A percentile compares a stretch with the other conserved stretches of the same genome.
Conservation (phyloP, 2,329 filamentous ascomycete genomes). For the Sarocladium brachiariae region DNA sequence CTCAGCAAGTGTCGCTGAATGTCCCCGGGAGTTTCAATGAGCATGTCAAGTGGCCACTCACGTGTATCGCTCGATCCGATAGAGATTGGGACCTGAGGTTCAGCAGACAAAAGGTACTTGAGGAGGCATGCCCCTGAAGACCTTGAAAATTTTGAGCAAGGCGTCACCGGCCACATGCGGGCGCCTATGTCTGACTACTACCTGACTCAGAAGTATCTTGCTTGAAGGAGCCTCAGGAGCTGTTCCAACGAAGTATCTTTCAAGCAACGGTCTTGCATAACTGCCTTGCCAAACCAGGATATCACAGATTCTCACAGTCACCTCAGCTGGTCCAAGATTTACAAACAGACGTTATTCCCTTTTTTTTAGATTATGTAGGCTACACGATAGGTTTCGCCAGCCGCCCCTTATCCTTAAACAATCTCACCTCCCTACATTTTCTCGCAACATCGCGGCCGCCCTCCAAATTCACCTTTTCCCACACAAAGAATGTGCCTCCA, state of each 20-base stretch:
- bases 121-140: neutral
- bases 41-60: neutral
- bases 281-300: too few species aligned
- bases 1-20: slow-evolving; percentile 12
- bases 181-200: too few species aligned
- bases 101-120: neutral
- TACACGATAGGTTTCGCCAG: neutral
- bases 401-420: neutral
- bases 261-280: too few species aligned
- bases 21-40: neutral
- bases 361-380: slow-evolving; percentile 1
- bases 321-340: too few species aligned
- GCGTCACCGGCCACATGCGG: too few species aligned
- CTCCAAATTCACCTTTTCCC: neutral
- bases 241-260: too few species aligned
- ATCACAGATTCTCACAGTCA: too few species aligned
- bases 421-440: neutral
- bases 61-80: neutral
- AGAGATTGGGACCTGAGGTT: neutral
- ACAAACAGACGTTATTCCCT: neutral
- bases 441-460: neutral
- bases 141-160: too few species aligned
- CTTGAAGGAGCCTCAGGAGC: too few species aligned
- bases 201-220: too few species aligned
- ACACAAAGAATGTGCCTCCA: neutral